Conservation (phyloP, 768 basidiomycete genomes). For the Podaxis sp. region DNA sequence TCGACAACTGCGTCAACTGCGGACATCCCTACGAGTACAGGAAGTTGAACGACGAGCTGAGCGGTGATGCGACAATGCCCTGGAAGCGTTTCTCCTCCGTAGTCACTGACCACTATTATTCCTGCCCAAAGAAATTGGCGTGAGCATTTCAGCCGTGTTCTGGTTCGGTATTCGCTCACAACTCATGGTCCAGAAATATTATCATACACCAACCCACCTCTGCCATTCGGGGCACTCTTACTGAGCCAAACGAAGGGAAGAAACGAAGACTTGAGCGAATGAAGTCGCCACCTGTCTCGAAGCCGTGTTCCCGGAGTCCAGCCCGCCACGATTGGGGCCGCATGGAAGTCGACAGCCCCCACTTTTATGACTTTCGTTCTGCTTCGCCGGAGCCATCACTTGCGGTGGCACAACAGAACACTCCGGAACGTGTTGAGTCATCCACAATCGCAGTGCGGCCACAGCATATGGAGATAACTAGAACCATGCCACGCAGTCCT, state of each 20-base stretch:
- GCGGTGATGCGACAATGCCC: neutral
- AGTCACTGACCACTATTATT: conserved; percentile 7
- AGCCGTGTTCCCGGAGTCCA: conserved; percentile 1
- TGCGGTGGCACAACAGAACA: neutral
- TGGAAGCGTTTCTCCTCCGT: conserved; percentile 1
- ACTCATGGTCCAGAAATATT: neutral
- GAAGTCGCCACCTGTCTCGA: neutral
- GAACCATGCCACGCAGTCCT: neutral
- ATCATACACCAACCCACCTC: conserved; percentile 7
- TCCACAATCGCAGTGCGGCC: neutral
- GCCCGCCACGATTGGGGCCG: conserved; percentile 6
- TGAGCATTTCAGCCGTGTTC: neutral
- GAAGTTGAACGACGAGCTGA: neutral
- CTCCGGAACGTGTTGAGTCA: neutral
- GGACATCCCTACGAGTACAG: neutral
- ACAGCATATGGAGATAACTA: neutral
- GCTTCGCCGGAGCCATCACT: conserved; percentile 9
- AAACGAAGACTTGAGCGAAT: neutral
- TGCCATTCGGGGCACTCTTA: conserved; percentile 5
- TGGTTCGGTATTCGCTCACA: neutral
- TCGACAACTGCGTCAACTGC: conserved; percentile 8
- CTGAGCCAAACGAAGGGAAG: neutral
- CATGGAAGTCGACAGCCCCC: conserved; percentile 1
- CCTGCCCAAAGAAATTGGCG: conserved; percentile 7
- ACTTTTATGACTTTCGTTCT: neutral